phyloP scores from a whole-genome alignment of 2,329 filamentous ascomycete species.

The Parasarocladium wereldwijsianum region DNA sequence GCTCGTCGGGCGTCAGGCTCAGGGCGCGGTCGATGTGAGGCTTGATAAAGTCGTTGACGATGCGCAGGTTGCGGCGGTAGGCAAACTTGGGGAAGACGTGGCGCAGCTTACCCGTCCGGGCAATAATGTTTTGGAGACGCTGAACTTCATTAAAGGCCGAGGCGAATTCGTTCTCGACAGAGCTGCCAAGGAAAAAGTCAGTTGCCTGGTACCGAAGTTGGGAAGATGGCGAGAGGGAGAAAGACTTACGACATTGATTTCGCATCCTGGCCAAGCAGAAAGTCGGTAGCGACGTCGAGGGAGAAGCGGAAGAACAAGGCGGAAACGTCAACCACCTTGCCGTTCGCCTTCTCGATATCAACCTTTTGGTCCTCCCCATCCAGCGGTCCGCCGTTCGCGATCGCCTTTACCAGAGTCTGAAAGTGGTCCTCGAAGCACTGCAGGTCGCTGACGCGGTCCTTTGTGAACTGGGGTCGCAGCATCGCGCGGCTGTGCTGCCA shows the following conservation, averaged over 20 bases:
- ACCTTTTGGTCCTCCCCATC: slow-evolving; percentile 48
- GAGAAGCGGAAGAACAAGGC: slow-evolving; percentile 76
- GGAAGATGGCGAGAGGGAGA: neutral
- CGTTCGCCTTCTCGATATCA: slow-evolving; percentile 44
- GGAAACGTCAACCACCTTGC: slow-evolving; percentile 51
- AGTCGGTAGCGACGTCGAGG: slow-evolving; percentile 75
- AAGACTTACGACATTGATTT: slow-evolving; percentile 37
- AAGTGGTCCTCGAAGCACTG: slow-evolving; percentile 70
- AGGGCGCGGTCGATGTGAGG: slow-evolving; percentile 65
- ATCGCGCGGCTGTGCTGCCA: slow-evolving; percentile 76
- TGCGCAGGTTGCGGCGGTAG: slow-evolving; percentile 49
- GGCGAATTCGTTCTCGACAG: slow-evolving; percentile 55
- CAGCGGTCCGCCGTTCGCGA: slow-evolving; percentile 43
- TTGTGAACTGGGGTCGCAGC: slow-evolving; percentile 75
- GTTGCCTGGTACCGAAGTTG: neutral
- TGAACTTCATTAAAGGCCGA: slow-evolving; percentile 71
- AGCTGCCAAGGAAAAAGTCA: slow-evolving; percentile 17
- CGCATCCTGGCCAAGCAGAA: slow-evolving; percentile 66
- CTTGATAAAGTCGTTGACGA: slow-evolving; percentile 64
- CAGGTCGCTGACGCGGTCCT: slow-evolving; percentile 70
- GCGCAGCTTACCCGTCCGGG: slow-evolving; percentile 49
- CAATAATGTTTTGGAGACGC: slow-evolving; percentile 52
- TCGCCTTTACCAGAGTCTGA: slow-evolving; percentile 53
- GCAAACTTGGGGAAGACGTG: slow-evolving; percentile 45
- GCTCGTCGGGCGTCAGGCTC: slow-evolving; percentile 52